phyloP scores from a whole-genome alignment of 768 basidiomycete genomes.

The Mycena rebaudengoi region DNA sequence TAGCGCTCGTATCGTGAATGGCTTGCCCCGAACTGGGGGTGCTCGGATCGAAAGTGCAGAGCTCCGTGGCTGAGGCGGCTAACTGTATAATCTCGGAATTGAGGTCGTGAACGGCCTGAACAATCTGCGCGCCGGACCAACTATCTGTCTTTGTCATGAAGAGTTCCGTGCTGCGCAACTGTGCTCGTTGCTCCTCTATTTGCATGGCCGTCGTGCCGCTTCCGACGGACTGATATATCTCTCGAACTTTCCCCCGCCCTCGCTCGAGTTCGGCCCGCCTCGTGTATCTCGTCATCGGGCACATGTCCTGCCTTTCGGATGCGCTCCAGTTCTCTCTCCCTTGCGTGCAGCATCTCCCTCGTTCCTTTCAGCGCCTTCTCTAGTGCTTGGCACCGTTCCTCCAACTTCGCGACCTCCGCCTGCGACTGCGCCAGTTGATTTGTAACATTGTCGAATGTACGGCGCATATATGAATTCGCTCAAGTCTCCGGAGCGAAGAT shows the following conservation, averaged over 20 bases:
- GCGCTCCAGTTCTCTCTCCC: constrained; percentile 68
- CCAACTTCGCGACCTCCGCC: constrained; percentile 60
- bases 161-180: constrained; percentile 64
- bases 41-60: constrained; percentile 59
- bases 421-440: constrained; percentile 63
- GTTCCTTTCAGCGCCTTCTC: constrained; percentile 73
- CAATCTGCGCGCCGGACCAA: constrained; percentile 81
- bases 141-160: constrained; percentile 79
- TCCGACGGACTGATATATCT: constrained; percentile 9
- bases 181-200: constrained; percentile 64
- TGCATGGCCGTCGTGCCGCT: constrained; percentile 30
- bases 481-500: constrained; percentile 54
- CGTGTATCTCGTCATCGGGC: constrained; percentile 41
- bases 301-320: constrained; percentile 51
- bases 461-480: constrained; percentile 55
- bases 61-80: constrained; percentile 77
- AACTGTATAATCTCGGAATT: constrained; percentile 86
- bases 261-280: constrained; percentile 22
- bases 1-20: constrained; percentile 65
- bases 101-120: constrained; percentile 81
- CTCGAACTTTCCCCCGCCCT: not conserved
- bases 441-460: constrained; percentile 65
- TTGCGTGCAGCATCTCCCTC: constrained; percentile 61
- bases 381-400: constrained; percentile 69
- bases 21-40: constrained; percentile 55